Base-by-base conservation (phyloP, 441 rosid species). In the Flueggea neowawraea region DNA sequence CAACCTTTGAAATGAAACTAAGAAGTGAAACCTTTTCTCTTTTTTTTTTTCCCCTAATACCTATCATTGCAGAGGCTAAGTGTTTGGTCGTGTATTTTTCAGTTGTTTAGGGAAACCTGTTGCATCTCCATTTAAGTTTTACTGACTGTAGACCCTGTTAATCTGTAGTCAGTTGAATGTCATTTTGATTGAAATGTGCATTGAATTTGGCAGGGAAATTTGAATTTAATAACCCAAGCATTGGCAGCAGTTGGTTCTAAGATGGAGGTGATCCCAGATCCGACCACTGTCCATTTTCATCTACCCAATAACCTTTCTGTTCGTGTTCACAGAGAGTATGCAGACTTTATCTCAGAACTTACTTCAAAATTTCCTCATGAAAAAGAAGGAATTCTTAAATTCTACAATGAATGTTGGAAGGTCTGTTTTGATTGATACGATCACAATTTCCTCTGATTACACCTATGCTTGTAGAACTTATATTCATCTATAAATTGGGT, bases 211-310 rank as follows among this genome's bases (percentile, higher is more conserved):
- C 89, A 91, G 94, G 99, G 97, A 44, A 95, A 95, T 60, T 73
- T 95, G 22, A 95, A 95, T 78, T 75, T 95, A 89, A 88, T 91
- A 68, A 95, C 97, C 57, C 89, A 78, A 69, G 86, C 99, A 28
- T 78, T 95, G 79, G 86, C 83, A 31, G 94, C 99, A 43, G 96
- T 95, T 71, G 97, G 94, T 55, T 78, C 91, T 74, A 62, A 82
- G 78, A 82, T 95, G 96, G 85, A 89, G 75, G 96, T 89, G 68
- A 84, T 95, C 75, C 97, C 96, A 60, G 96, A 95, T 74, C 97
- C 95, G 10, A 89, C 88, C 12, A 91, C 97, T 31, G 95, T 95
- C 66, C 95, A 95, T 89, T 95, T 86, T 82, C 97, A 91, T 78
- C 90, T 89, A 58, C 96, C 96, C 10, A 79, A 76, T 71, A 55